Base-by-base conservation (phyloP, 2,329 filamentous ascomycete genomes). In the Alternaria gansuensis region DNA sequence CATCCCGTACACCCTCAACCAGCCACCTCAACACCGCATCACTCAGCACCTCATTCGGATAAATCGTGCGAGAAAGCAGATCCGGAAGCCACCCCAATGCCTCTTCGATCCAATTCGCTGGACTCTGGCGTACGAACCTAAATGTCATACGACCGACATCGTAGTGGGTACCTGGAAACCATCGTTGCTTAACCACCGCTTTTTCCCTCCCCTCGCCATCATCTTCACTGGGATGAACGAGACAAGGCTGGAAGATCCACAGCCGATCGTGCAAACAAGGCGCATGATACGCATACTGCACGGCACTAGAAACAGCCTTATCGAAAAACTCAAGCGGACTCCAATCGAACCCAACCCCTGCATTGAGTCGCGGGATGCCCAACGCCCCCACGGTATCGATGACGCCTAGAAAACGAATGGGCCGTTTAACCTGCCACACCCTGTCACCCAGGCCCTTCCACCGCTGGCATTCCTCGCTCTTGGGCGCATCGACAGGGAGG, bases 151-250 rank as follows among this genome's bases (percentile, higher is more conserved):
- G 69, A 1, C 75, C 75, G 17, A 77, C 36, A 48, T 78, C 75
- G 57, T 77, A 77, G 39, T 78, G 75, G n/a, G 70, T 72, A 26
- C 75, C 75, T 2, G 75, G 75, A 31, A 78, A 76, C 75, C 75
- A 78, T 24, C 56, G 61, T 49, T 77, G 74, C 24, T 69, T 59
- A 3, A 77, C 68, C 0, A 60, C 37, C 0, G 66, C 53, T 17
- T 62, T 65, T 1, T 56, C 60, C 3, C 57, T 54, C 7, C 57
- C 59, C 0, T 59, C 60, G 3, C 56, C 60, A 0, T 59, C 45
- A 0, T 51, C 60, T 9, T 54, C 41, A n/a, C 36, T 51, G 3
- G 59, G 31, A 7, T 45, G 34, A 0, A 62, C 46, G 3, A 62
- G 37, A 6, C 59, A 62, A 1, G 74, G 75, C 37, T 75, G 72